These are phyloP conservation scores for Aquilaria sinensis DNA, from an alignment of 345 rosid genomes.

Conservation along the genomic window DNA sequence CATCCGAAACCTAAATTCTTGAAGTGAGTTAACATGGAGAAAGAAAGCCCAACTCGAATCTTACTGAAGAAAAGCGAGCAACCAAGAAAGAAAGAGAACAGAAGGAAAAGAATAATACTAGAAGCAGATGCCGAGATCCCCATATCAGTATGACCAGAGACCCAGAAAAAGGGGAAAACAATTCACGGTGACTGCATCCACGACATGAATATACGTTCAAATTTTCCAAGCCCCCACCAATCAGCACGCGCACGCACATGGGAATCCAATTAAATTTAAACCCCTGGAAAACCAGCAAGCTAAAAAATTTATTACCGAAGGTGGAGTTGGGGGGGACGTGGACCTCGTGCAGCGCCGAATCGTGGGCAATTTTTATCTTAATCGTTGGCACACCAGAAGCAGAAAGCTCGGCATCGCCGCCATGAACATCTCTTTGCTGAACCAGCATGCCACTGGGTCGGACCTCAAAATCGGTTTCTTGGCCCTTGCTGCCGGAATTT, in stretches of 20 bases:
- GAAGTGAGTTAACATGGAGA: too few relatives aligned
- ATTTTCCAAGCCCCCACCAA: slow-evolving; percentile 1
- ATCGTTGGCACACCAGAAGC: neutral
- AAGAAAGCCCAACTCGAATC: too few relatives aligned
- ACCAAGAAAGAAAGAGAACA: neutral
- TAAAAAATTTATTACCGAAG: slow-evolving; percentile 42
- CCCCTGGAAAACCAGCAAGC: neutral
- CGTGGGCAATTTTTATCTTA: slow-evolving; percentile 40
- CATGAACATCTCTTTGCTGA: too few relatives aligned
- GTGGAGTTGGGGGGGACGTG: slow-evolving; percentile 40
- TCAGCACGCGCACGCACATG: neutral
- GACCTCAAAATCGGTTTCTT: too few relatives aligned
- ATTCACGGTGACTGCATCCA: too few relatives aligned
- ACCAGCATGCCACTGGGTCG: too few relatives aligned
- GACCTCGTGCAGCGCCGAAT: slow-evolving; percentile 44
- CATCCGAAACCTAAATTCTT: too few relatives aligned
- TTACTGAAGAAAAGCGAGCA: too few relatives aligned
- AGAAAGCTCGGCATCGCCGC: too few relatives aligned
- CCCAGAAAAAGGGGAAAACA: too few relatives aligned
- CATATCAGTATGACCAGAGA: too few relatives aligned
- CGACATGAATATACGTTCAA: neutral
- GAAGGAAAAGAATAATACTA: neutral
- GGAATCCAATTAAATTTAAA: neutral
- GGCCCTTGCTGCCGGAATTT: neutral
- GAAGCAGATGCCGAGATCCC: neutral